Evolutionary conservation across 805 yeast species (phyloP).

Genomic region (Sugiyamaella chiloensis): DNA sequence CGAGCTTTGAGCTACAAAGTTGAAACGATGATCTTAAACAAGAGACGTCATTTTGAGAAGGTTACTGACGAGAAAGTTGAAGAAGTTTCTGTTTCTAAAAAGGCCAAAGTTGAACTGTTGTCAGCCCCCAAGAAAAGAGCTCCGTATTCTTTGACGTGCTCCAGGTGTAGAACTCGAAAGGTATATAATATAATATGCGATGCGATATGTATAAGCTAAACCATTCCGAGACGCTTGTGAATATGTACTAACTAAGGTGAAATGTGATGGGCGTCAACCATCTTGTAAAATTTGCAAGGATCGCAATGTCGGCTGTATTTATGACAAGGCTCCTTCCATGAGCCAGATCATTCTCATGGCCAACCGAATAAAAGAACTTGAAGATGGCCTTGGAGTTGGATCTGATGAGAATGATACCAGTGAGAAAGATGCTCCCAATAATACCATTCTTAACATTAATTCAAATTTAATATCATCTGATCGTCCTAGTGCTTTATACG

Average conservation of each 20-base stretch:
- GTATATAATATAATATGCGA: not conserved
- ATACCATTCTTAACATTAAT: too few species aligned
- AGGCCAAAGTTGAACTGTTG: too few species aligned
- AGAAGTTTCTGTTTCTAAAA: not conserved
- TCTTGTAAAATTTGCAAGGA: not conserved
- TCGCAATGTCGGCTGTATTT: not conserved
- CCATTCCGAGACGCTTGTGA: not conserved
- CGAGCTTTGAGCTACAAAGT: too few species aligned
- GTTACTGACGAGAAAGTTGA: too few species aligned
- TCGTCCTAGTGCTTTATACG: not conserved
- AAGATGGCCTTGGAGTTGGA: not conserved
- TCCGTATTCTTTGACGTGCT: constrained; percentile 1
- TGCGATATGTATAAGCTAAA: not conserved
- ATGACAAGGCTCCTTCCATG: constrained; percentile 7
- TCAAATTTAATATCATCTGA: not conserved
- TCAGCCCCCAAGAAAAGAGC: too few species aligned
- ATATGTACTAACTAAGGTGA: not conserved
- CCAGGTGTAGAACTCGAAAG: constrained; percentile 3
- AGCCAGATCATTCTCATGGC: constrained; percentile 1
- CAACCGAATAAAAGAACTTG: not conserved
- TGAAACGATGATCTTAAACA: too few species aligned
- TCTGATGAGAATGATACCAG: not conserved
- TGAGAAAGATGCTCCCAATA: too few species aligned
- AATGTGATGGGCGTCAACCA: constrained; percentile 8
- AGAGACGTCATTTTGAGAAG: too few species aligned